phyloP scores from a whole-genome alignment of 176 grass and related monocot genomes.

The Alloteropsis semialata region DNA sequence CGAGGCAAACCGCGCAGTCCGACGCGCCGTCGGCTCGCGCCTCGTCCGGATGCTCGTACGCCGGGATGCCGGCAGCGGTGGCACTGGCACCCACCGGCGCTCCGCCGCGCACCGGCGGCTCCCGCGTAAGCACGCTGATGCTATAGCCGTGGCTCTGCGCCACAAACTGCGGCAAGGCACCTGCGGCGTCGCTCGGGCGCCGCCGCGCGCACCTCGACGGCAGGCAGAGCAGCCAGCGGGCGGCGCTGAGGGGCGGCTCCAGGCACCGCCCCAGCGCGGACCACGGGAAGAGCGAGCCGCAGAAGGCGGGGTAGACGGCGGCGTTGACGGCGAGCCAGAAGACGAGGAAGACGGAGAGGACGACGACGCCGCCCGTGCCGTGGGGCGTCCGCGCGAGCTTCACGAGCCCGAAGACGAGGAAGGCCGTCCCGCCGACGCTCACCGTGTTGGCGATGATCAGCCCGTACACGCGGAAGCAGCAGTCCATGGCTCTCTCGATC shows the following conservation, averaged over 20 bases:
- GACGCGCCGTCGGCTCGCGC: not conserved
- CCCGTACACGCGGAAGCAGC: not conserved
- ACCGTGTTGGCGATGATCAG: constrained; percentile 8
- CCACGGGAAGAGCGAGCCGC: constrained; percentile 6
- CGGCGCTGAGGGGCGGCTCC: not conserved
- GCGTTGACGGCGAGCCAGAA: not conserved
- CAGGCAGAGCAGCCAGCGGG: not conserved
- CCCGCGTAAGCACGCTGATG: not conserved
- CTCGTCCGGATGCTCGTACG: constrained; percentile 23
- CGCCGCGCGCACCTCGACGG: not conserved
- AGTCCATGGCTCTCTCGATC: not conserved
- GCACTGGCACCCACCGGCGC: not conserved
- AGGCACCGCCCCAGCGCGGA: not conserved
- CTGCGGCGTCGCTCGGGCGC: too few relatives aligned
- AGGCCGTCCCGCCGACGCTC: not conserved
- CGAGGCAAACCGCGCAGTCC: constrained; percentile 42
- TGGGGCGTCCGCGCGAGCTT: not conserved
- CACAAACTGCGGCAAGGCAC: not conserved
- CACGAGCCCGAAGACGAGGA: not conserved
- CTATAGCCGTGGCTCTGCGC: not conserved
- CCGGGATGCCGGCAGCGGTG: constrained; percentile 16
- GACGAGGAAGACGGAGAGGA: not conserved
- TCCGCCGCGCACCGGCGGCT: not conserved
- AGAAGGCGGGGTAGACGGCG: not conserved
- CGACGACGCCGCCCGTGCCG: not conserved